These are phyloP conservation scores for Inosperma sp. DNA, from an alignment of 768 basidiomycete species.

Conservation along the genomic window DNA sequence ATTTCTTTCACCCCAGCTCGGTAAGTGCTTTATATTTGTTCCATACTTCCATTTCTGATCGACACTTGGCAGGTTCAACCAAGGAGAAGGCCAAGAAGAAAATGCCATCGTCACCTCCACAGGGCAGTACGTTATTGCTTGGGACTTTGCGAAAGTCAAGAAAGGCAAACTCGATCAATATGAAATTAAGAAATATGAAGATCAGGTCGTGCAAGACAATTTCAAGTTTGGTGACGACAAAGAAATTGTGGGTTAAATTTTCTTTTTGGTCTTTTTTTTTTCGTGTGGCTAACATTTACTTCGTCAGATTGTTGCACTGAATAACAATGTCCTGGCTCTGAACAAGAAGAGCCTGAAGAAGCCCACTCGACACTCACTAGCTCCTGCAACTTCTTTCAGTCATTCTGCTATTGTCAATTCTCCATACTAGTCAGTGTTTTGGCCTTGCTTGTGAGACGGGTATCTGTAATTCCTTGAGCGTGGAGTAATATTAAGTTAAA, in stretches of 20 bases:
- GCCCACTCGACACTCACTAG: conserved; percentile 72
- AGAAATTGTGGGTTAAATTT: conserved; percentile 68
- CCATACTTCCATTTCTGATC: conserved; percentile 7
- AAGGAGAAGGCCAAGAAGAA: conserved; percentile 81
- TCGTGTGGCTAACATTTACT: conserved; percentile 1
- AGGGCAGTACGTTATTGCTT: conserved; percentile 88
- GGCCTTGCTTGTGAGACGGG: conserved; percentile 8
- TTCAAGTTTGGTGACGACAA: conserved; percentile 98
- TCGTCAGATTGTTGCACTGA: conserved; percentile 85
- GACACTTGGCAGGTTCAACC: conserved; percentile 70
- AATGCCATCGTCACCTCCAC: conserved; percentile 95
- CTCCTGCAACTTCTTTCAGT: conserved; percentile 42
- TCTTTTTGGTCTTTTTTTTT: background rate
- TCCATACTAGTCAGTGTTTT: conserved; percentile 41
- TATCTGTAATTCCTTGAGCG: too few relatives aligned
- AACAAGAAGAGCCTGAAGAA: conserved; percentile 90
- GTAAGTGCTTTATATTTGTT: conserved; percentile 36
- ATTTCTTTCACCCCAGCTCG: conserved; percentile 92
- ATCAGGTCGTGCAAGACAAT: conserved; percentile 92
- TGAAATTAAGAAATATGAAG: conserved; percentile 95
- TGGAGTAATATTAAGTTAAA: too few relatives aligned
- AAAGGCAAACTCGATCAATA: conserved; percentile 87
- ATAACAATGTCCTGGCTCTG: conserved; percentile 88
- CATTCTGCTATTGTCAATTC: conserved; percentile 65
- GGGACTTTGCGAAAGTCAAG: conserved; percentile 97